A percentile compares a stretch with the other conserved stretches of the same genome.
phyloP scores from a whole-genome alignment of 202 grass and related monocot genomes.

The Eragrostis tef region DNA sequence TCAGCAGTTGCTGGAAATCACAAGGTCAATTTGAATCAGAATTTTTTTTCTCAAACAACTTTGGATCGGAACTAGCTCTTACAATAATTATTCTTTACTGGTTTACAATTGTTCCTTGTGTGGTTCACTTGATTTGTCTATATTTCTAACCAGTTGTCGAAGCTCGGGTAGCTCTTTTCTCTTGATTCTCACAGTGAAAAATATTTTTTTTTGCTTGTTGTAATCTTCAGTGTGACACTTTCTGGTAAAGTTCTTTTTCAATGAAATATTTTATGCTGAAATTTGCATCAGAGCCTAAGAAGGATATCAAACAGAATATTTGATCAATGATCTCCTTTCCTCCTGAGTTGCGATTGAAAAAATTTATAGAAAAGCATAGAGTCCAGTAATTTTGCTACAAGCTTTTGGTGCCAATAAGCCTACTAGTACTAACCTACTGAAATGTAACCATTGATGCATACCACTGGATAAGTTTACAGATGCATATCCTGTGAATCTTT shows the following conservation, averaged over 20 bases:
- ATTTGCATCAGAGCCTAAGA: neutral
- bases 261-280: neutral
- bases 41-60: neutral
- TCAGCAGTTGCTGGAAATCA: neutral
- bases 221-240: neutral
- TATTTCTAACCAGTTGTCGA: neutral
- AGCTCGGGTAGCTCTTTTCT: neutral
- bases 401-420: neutral
- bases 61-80: neutral
- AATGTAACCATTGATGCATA: constrained; percentile 15
- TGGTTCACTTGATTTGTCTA: neutral
- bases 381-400: neutral
- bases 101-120: constrained; percentile 4
- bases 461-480: neutral
- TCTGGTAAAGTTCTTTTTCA: neutral
- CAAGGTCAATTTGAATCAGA: neutral
- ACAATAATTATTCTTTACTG: neutral
- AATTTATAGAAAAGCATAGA: neutral
- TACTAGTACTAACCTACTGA: neutral
- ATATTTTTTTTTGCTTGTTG: neutral
- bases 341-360: neutral
- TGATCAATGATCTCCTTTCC: neutral
- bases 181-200: neutral
- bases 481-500: neutral
- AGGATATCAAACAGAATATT: neutral